Evolutionary conservation across 1,139 yeast species (phyloP), one percentile per base, ranked within the genome.

Genomic region (Saccharomyces pastorianus): DNA sequence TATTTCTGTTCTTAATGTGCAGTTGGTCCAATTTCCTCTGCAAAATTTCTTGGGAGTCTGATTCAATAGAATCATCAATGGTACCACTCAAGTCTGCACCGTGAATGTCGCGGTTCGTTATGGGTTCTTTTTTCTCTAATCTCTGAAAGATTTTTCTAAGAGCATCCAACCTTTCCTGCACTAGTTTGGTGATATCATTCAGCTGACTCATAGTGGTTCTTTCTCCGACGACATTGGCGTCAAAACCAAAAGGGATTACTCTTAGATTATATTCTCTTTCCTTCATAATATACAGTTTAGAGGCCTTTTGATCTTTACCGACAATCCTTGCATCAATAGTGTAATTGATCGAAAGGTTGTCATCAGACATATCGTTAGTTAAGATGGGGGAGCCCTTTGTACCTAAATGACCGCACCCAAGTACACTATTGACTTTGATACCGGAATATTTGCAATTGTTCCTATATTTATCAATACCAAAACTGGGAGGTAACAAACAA

Each of bases 401-500:
- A 1, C 69, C 69, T 17, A 64, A 59, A 28, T 72, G 71, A 6
- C 79, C 79, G 61, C 75, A 76, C 1, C 76, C 76, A 6, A 73
- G 62, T 3, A 64, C 51, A 2, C 66, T 63, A 49, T 71, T 63
- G 31, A 69, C 58, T 42, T 64, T 61, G 17, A 71, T 63, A 2
- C 60, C 51, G 67, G 59, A 76, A 50, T 65, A 65, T 46, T 60
- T 62, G 1, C 70, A 65, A 13, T 59, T 55, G 75, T 60, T 58
- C 47, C 60, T 60, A 13, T 78, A 73, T 17, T 68, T 66, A 61
- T 81, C 84, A 3, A 82, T 66, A 5, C 89, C 89, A 66, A 81
- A 71, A 14, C 86, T 76, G 6, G 89, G 88, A 0, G 89, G 89
- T 2, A 84, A 75, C 51, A 79, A 65, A 29, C 79, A 72, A 64